phyloP scores from a whole-genome alignment of 2,329 filamentous ascomycete species.

The Fusarium torulosum region DNA sequence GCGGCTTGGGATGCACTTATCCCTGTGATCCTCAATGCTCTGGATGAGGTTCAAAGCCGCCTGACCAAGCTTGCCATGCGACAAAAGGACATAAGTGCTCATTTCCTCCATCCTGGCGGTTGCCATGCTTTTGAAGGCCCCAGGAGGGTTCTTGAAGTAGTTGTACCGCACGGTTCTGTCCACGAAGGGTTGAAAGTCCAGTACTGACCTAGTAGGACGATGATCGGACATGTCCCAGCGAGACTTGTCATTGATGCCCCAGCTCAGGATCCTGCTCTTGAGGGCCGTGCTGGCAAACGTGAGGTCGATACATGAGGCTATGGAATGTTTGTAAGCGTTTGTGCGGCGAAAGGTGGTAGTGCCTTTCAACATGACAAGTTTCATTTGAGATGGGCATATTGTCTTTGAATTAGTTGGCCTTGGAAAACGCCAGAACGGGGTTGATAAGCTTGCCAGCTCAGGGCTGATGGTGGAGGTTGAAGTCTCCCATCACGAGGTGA shows the following conservation, averaged over 20 bases:
- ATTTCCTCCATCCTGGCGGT: too few relatives aligned
- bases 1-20: background rate
- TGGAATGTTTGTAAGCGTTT: background rate
- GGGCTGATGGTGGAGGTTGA: background rate
- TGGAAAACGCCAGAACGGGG: too few relatives aligned
- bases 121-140: too few relatives aligned
- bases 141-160: too few relatives aligned
- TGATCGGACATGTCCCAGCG: background rate
- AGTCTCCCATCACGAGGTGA: background rate
- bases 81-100: too few relatives aligned
- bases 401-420: background rate
- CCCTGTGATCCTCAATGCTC: too few relatives aligned
- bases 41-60: too few relatives aligned
- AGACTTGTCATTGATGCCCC: background rate
- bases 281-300: slow-evolving; percentile 3
- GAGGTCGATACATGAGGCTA: slow-evolving; percentile 8
- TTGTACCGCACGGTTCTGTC: too few relatives aligned
- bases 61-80: too few relatives aligned
- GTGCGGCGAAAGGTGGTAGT: slow-evolving; percentile 2
- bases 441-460: background rate
- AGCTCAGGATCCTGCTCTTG: background rate
- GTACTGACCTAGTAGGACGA: background rate
- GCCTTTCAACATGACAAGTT: background rate
- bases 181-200: background rate
- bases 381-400: background rate